phyloP scores from a whole-genome alignment of 2,329 filamentous ascomycete species.

The Cercospora canescens region DNA sequence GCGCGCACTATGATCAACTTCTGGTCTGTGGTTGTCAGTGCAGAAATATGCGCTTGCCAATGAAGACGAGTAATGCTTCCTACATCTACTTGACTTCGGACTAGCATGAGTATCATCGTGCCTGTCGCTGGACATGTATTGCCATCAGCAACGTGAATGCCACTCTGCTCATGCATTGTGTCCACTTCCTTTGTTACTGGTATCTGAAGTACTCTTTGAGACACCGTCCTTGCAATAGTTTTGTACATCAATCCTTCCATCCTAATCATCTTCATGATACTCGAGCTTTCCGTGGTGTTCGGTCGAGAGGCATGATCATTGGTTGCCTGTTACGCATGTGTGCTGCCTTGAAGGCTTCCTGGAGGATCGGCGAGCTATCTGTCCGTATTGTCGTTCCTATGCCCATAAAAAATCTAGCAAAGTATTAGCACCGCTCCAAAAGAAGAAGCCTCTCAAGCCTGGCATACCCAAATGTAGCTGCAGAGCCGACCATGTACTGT shows the following conservation, averaged over 20 bases:
- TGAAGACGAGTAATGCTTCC: background rate
- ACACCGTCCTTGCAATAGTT: background rate
- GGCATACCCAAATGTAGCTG: constrained; percentile 88
- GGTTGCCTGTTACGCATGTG: constrained; percentile 62
- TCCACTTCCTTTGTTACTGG: background rate
- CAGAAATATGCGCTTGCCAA: background rate
- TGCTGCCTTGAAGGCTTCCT: constrained; percentile 74
- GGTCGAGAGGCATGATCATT: constrained; percentile 61
- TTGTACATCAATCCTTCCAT: background rate
- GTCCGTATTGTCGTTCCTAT: constrained; percentile 96
- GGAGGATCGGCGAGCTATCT: constrained; percentile 75
- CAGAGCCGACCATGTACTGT: constrained; percentile 95
- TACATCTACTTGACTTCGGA: background rate
- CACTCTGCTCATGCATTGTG: background rate
- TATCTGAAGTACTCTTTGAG: background rate
- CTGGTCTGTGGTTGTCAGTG: background rate
- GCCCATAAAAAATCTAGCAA: constrained; percentile 86
- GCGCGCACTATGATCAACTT: background rate
- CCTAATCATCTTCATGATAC: constrained; percentile 8
- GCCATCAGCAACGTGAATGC: background rate
- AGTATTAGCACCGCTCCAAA: background rate
- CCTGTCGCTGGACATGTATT: background rate
- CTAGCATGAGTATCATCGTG: background rate
- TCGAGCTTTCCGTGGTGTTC: constrained; percentile 20
- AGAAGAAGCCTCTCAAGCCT: background rate